Base-by-base conservation (phyloP, 2,329 filamentous ascomycete species). In the Eutypa lata region DNA sequence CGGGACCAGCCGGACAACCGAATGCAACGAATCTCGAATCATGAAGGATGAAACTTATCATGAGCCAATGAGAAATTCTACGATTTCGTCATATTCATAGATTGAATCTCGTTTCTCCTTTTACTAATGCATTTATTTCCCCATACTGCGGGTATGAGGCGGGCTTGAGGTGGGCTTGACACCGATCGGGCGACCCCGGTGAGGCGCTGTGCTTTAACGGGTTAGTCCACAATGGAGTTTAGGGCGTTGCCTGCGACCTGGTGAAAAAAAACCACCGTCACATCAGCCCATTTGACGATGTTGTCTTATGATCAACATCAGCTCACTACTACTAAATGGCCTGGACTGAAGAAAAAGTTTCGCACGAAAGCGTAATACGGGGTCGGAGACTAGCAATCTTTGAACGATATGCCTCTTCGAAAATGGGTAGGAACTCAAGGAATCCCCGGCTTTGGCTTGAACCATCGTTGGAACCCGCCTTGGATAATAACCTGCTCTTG, bases 221-320 rank as follows among this genome's bases (percentile, higher is more conserved):
- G 42, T 45, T 45, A 45, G 42, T 16, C 42, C 42, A 26, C 22
- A 6, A 26, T 8, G 42, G 42, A 18, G 42, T 14, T 24, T 24
- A 0, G 2, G 22, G 14, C 14, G 22, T 10, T 8, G 7, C 13
- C 19, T 7, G 13, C n/a, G n/a, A n/a, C n/a, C n/a, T n/a, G n/a
- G n/a, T n/a, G n/a, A n/a, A n/a, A n/a, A 16, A 42, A 22, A 21
- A 42, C 6, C n/a, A 21, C 38, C 10, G 16, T 18, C 1, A 45
- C 22, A 45, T 45, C 42, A 45, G 42, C n/a, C 42, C 42, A 45
- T 45, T 26, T 24, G 7, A 24, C 42, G 22, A n/a, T 16, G 22
- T 26, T n/a, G 42, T 45, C 21, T 24, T 45, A 45, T 45, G 42
- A 45, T 45, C 42, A 19, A 45, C 42, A 28, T 45, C 42, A 45